phyloP scores from a whole-genome alignment of 1,284 basidiomycete species.

The Leccinum griseonigrum region DNA sequence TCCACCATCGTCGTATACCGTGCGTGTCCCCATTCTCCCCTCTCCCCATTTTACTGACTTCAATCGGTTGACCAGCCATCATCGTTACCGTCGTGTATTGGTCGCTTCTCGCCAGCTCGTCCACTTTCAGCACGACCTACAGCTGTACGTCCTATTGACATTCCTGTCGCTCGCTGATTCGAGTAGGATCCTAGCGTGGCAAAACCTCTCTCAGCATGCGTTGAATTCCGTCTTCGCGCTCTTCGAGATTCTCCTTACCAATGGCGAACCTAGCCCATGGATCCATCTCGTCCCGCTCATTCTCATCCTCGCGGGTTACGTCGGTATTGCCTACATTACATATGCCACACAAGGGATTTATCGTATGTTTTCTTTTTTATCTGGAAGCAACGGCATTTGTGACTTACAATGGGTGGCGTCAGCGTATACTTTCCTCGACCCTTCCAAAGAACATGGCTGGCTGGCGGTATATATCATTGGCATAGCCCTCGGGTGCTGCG shows the following conservation, averaged over 20 bases:
- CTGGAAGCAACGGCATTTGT: neutral
- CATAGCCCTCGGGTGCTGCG: conserved; percentile 43
- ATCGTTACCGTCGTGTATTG: conserved; percentile 70
- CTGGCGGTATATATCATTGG: conserved; percentile 55
- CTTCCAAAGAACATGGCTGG: conserved; percentile 29
- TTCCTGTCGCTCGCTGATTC: conserved; percentile 3
- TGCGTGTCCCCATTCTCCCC: conserved; percentile 35
- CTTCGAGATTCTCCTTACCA: conserved; percentile 58
- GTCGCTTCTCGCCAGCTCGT: conserved; percentile 47
- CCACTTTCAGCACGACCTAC: conserved; percentile 41
- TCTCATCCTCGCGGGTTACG: conserved; percentile 52
- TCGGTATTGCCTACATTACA: conserved; percentile 68
- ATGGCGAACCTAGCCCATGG: conserved; percentile 54
- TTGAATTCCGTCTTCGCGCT: conserved; percentile 58
- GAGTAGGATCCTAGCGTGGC: conserved; percentile 42
- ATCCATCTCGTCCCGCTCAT: conserved; percentile 45
- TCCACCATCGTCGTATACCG: conserved; percentile 58
- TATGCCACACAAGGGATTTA: conserved; percentile 59
- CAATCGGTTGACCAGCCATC: conserved; percentile 40
- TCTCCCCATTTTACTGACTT: neutral
- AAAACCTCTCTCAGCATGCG: conserved; percentile 59
- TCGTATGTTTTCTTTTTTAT: conserved; percentile 39
- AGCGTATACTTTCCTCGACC: conserved; percentile 51
- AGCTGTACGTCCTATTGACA: conserved; percentile 31
- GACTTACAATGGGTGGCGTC: conserved; percentile 2